phyloP scores from a whole-genome alignment of 139 green algal genomes.

The Auxenochlorella pyrenoidosa region DNA sequence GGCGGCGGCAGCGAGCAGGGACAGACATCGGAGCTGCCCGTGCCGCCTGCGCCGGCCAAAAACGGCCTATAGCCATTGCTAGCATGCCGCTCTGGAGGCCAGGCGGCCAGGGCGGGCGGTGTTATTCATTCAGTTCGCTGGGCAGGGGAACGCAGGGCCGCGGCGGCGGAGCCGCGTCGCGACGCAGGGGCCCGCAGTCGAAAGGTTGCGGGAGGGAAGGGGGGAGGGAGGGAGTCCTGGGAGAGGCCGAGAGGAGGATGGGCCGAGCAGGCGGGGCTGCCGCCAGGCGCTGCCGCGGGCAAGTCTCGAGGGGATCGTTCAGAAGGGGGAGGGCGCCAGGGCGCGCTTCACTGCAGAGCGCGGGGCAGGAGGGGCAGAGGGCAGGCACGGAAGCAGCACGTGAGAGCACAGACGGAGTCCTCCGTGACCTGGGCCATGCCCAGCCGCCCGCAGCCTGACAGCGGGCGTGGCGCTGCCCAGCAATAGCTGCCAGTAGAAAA shows the following conservation, averaged over 20 bases:
- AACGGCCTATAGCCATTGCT: neutral
- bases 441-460: too few species aligned
- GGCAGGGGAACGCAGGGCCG: neutral
- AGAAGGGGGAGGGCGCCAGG: constrained; percentile 38
- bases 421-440: too few species aligned
- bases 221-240: neutral
- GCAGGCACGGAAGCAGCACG: too few species aligned
- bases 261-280: neutral
- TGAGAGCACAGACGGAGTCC: neutral
- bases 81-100: neutral
- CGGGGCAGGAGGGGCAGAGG: neutral
- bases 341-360: constrained; percentile 56
- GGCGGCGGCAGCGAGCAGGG: neutral
- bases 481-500: too few species aligned
- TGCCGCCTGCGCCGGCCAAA: neutral
- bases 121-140: constrained; percentile 6
- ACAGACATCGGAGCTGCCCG: neutral
- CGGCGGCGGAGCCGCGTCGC: too few species aligned
- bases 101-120: neutral
- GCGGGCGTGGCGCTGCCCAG: too few species aligned
- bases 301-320: neutral
- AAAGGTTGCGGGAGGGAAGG: neutral
- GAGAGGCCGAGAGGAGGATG: neutral
- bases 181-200: neutral
- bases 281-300: neutral